Conservation (phyloP, 1,284 basidiomycete genomes). For the Calocybe gambosa region DNA sequence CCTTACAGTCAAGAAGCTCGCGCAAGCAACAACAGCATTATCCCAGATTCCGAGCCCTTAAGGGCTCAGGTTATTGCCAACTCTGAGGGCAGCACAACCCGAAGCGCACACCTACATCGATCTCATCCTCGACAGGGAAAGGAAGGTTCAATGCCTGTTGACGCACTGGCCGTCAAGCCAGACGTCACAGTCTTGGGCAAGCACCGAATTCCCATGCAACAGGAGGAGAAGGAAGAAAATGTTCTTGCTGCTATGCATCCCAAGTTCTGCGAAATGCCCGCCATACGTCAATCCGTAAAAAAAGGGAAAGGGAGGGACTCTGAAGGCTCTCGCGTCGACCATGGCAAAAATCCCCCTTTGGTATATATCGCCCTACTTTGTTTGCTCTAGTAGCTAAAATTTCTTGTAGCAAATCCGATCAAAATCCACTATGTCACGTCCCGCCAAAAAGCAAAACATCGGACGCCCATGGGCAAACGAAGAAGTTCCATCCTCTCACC, state of each 20-base stretch:
- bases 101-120: slow-evolving; percentile 3
- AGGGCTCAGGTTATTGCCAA: slow-evolving; percentile 14
- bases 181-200: slow-evolving; percentile 4
- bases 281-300: neutral
- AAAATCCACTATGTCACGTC: slow-evolving; percentile 7
- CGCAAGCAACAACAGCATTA: slow-evolving; percentile 33
- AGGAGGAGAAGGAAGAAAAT: slow-evolving; percentile 38
- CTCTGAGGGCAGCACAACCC: neutral
- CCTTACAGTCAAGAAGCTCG: neutral
- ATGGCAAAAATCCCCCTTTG: slow-evolving; percentile 1
- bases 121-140: slow-evolving; percentile 17
- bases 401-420: too few relatives aligned
- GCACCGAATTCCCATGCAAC: slow-evolving; percentile 3
- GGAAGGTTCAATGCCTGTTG: slow-evolving; percentile 27
- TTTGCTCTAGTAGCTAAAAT: neutral
- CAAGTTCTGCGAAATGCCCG: slow-evolving; percentile 6
- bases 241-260: slow-evolving; percentile 28
- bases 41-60: slow-evolving; percentile 54
- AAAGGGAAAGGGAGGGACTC: slow-evolving; percentile 10
- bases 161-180: slow-evolving; percentile 20
- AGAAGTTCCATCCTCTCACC: slow-evolving; percentile 34
- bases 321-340: neutral
- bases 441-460: slow-evolving; percentile 12
- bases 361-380: neutral
- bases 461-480: slow-evolving; percentile 23